Conservation (phyloP, 768 basidiomycete species). For the Asterophora parasitica region DNA sequence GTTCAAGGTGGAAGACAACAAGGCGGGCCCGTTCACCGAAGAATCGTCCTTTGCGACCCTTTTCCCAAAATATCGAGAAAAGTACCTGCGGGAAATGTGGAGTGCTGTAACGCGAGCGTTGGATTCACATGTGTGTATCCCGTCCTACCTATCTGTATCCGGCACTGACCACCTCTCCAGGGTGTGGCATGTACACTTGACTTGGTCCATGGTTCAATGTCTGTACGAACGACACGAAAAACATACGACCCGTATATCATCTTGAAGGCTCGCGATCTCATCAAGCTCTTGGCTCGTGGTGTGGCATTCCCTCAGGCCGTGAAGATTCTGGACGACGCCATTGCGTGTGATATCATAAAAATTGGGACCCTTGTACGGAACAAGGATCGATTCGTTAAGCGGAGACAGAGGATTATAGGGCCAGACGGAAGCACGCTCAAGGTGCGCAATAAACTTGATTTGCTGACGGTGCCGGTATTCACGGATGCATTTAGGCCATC, state of each 20-base stretch:
- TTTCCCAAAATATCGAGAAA: constrained; percentile 98
- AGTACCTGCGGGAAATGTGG: constrained; percentile 94
- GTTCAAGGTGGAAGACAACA: constrained; percentile 72
- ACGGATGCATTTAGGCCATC: constrained; percentile 62
- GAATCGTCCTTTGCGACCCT: constrained; percentile 98
- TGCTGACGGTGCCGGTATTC: background rate
- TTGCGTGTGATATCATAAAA: constrained; percentile 97
- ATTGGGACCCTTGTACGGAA: constrained; percentile 92
- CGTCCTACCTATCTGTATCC: background rate
- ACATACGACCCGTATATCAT: constrained; percentile 96
- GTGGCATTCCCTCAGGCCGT: constrained; percentile 82
- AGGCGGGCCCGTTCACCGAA: constrained; percentile 80
- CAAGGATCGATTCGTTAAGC: constrained; percentile 94
- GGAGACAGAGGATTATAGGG: constrained; percentile 93
- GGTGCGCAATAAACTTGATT: constrained; percentile 38
- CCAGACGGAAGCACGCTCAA: constrained; percentile 97
- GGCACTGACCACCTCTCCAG: constrained; percentile 32
- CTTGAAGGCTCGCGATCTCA: constrained; percentile 91
- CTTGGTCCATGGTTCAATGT: constrained; percentile 95
- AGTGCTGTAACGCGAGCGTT: constrained; percentile 81
- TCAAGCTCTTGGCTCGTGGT: constrained; percentile 91
- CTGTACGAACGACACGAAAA: constrained; percentile 94
- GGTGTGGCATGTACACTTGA: constrained; percentile 90
- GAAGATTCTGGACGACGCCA: constrained; percentile 84
- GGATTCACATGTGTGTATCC: constrained; percentile 62